Evolutionary conservation across 208 protist species (phyloP), one percentile per base, ranked within the genome.

Genomic region (Leptomonas pyrrhocoris): DNA sequence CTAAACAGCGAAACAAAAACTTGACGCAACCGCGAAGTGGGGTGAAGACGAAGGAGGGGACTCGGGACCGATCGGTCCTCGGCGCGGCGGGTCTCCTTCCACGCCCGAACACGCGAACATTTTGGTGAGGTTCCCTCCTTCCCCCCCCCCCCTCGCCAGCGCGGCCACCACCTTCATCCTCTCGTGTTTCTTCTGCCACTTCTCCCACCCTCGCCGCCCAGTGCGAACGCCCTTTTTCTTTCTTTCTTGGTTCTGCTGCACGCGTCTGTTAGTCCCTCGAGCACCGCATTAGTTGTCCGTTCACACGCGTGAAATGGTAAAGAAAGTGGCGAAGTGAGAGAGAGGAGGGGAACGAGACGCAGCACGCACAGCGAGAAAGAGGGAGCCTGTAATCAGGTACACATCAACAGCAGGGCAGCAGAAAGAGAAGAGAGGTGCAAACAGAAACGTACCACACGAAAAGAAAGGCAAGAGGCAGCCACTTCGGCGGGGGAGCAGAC

Each of bases 1-100:
- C 8, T 18, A 74, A 74, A 57, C 50, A 45, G 57, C 53, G 65
- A 64, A 79, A 62, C 57, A 74, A 34, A 61, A 45, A 45, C 1
- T 21, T 48, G 23, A 28, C 12, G 43, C 38, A 40, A 12, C 6
- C 7, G 12, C 36, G 12, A 50, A 16, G 9, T 34, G 42, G 38
- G 23, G 34, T 49, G 42, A 16, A 19, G 6, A 19, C 58, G 38
- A 63, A 3, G 6, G 16, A 53, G 27, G 58, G 58, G 58, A 63
- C 50, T 51, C n/a, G 51, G 58, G 58, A 63, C 58, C 27, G 58
- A 53, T 63, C 23, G 51, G 58, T 51, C 58, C 58, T 63, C 40
- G 38, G 58, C 43, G 23, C 49, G 58, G 8, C 58, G 38, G 51
- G 58, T 53, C 58, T 53, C 58, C 25, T 25, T 51, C 58, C 58